phyloP scores from a whole-genome alignment of 2,329 filamentous ascomycete species.

The Calonectria hongkongensis region DNA sequence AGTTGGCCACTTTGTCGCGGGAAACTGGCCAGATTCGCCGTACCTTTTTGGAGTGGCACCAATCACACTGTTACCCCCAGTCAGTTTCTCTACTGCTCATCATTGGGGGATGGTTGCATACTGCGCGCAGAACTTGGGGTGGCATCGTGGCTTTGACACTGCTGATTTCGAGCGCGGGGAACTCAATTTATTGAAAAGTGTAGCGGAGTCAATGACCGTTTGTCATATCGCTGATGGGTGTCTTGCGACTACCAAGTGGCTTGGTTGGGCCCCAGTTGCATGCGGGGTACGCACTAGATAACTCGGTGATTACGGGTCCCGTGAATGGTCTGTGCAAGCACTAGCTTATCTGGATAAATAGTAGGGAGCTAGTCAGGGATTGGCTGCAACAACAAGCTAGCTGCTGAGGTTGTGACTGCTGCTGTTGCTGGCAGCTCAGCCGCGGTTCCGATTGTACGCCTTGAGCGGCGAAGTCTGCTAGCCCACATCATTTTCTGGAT shows the following conservation, averaged over 20 bases:
- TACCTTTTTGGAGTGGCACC: slow-evolving; percentile 32
- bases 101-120: background rate
- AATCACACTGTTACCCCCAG: slow-evolving; percentile 11
- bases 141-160: slow-evolving; percentile 7
- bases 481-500: too few species aligned
- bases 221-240: background rate
- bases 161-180: background rate
- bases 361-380: background rate
- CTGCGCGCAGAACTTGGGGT: slow-evolving; percentile 22
- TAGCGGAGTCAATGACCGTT: background rate
- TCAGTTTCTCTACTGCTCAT: background rate
- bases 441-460: background rate
- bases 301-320: background rate
- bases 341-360: background rate
- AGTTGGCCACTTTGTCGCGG: background rate
- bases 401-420: background rate
- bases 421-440: background rate
- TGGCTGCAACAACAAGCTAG: background rate
- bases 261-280: background rate
- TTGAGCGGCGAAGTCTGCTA: background rate
- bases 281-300: slow-evolving; percentile 1
- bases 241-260: background rate
- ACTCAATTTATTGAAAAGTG: background rate
- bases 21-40: background rate
- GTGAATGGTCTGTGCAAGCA: background rate